phyloP scores from a whole-genome alignment of 192 early-diverging fungal genomes.

The Coemansia sp. region DNA sequence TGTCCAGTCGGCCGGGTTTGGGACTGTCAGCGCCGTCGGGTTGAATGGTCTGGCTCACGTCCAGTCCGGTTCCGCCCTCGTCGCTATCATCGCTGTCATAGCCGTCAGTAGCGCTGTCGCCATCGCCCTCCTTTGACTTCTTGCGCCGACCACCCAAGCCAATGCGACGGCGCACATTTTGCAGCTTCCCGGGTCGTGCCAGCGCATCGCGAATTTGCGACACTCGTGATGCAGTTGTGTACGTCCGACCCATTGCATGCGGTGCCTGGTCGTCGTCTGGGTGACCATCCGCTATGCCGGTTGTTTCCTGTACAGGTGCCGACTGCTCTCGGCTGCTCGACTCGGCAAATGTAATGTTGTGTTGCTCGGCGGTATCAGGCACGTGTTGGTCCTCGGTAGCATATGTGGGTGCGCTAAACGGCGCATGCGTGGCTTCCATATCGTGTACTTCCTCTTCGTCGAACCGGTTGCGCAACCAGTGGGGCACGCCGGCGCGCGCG shows the following conservation, averaged over 20 bases:
- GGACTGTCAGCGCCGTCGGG: not conserved
- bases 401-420: not conserved
- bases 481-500: constrained; percentile 36
- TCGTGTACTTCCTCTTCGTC: constrained; percentile 12
- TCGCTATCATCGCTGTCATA: not conserved
- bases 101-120: constrained; percentile 4
- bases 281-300: no score
- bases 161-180: constrained; percentile 18
- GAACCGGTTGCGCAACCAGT: constrained; percentile 24
- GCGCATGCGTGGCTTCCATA: constrained; percentile 2
- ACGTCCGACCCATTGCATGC: constrained; percentile 21
- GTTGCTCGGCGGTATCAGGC: not conserved
- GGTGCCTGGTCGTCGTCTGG: constrained; percentile 2
- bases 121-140: not conserved
- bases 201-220: constrained; percentile 27
- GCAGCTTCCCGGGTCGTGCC: constrained; percentile 1
- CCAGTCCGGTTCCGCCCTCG: constrained; percentile 3
- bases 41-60: constrained; percentile 6
- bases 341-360: constrained; percentile 5
- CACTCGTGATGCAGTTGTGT: constrained; percentile 30
- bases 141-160: not conserved
- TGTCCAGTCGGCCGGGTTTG: constrained; percentile 1
- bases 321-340: not conserved
- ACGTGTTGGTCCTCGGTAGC: not conserved
- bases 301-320: not conserved